Evolutionary conservation across 1,284 basidiomycete species (phyloP), one percentile per base, ranked within the genome.

Genomic region (Heterobasidion parviporum): DNA sequence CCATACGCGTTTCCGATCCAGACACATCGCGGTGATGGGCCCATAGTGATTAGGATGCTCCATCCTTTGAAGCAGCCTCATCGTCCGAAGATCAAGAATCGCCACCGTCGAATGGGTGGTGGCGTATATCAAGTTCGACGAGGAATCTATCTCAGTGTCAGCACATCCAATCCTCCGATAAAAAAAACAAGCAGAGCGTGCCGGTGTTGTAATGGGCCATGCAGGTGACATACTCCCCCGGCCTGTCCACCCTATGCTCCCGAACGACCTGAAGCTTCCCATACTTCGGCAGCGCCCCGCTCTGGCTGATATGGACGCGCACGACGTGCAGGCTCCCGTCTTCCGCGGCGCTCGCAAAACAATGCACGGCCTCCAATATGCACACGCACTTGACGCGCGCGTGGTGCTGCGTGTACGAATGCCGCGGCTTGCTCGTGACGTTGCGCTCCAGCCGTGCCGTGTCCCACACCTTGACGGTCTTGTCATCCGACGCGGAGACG

Each of bases 11-110:
- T 88, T 89, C 32, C 82, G 81, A 65, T 95, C 92, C 38, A 93
- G 69, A 62, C 92, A 96, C 53, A 97, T 70, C 51, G 85, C 83
- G 0, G 92, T 89, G 54, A 98, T 89, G 0, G 93, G 84, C 0
- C 96, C 96, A 58, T 85, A 80, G 63, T 96, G 90, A 20, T 85
- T 80, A 2, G 94, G 93, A 63, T 95, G 92, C 57, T 89, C 80
- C 77, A 95, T 83, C 0, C 78, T 81, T 54, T 88, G 83, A 9
- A 89, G 68, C 7, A 88, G 73, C 18, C 81, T 81, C 91, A 95
- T 94, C 3, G 87, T 90, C 33, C 91, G 82, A 43, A 98, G 74
- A 67, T 98, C 94, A 53, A 98, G 70, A n/a, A 90, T 77, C 0
- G 80, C 78, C 54, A 98, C 84, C 16, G 75, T 70, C 0, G 89